Evolutionary conservation across 352 stramenopile genomes (phyloP).

Genomic region (Phytophthora litchii): DNA sequence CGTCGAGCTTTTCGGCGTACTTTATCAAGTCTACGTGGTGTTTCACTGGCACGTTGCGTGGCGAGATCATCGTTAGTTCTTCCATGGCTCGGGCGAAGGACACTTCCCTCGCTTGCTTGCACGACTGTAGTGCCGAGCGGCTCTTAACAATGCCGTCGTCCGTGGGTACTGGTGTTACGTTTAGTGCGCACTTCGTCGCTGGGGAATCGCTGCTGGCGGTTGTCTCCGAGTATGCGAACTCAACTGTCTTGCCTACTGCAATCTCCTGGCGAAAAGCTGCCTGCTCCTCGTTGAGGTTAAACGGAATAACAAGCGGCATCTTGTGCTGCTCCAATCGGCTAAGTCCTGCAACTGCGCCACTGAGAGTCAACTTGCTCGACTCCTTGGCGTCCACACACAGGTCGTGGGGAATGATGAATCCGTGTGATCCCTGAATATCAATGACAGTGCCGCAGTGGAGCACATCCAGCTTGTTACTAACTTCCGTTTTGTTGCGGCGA

Average conservation of each 20-base stretch:
- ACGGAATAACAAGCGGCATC: constrained; percentile 74
- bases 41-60: constrained; percentile 77
- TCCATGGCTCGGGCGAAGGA: constrained; percentile 82
- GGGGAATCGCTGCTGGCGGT: constrained; percentile 28
- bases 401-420: constrained; percentile 81
- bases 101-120: constrained; percentile 75
- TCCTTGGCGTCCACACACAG: constrained; percentile 44
- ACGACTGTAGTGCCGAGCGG: constrained; percentile 68
- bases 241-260: constrained; percentile 67
- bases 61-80: constrained; percentile 78
- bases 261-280: constrained; percentile 51
- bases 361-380: constrained; percentile 17
- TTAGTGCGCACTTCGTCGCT: constrained; percentile 48
- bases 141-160: constrained; percentile 73
- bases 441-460: constrained; percentile 81
- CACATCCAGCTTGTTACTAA: constrained; percentile 63
- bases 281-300: constrained; percentile 60
- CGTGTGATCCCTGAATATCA: constrained; percentile 74
- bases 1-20: constrained; percentile 81
- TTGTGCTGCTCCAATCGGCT: constrained; percentile 32
- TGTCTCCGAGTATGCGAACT: constrained; percentile 57
- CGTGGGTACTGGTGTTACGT: constrained; percentile 67
- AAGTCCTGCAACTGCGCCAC: constrained; percentile 5
- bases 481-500: constrained; percentile 31
- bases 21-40: constrained; percentile 85